These are phyloP conservation scores for Tilletia setariae DNA, from an alignment of 1,284 basidiomycete species.

Conservation along the genomic window DNA sequence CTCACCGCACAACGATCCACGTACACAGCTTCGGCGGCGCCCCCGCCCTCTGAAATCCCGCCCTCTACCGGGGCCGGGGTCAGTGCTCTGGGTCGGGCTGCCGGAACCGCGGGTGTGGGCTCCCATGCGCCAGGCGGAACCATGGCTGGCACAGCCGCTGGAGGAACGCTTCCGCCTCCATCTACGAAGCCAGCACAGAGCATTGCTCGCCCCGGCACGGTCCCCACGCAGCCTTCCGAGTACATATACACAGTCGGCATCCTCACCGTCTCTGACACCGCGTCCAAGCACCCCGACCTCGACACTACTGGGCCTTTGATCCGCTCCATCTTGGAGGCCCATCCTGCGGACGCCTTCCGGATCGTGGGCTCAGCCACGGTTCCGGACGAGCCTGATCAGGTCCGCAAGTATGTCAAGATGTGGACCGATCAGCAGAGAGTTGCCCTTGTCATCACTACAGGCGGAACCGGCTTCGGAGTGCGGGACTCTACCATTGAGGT, in stretches of 20 bases:
- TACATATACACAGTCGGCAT: slow-evolving; percentile 17
- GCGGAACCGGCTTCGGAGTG: slow-evolving; percentile 79
- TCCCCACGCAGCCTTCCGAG: slow-evolving; percentile 2
- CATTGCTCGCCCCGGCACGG: not conserved
- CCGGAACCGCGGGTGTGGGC: not conserved
- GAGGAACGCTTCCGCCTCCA: not conserved
- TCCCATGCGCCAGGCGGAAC: not conserved
- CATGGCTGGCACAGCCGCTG: not conserved
- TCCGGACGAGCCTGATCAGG: slow-evolving; percentile 26
- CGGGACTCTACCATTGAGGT: slow-evolving; percentile 79
- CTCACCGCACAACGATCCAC: not conserved
- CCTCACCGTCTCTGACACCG: slow-evolving; percentile 38
- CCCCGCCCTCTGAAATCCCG: not conserved
- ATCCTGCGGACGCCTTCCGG: slow-evolving; percentile 22
- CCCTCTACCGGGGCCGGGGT: not conserved
- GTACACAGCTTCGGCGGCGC: slow-evolving; percentile 13
- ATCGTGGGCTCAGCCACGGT: slow-evolving; percentile 20
- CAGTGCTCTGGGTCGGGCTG: not conserved
- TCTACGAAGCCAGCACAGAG: not conserved
- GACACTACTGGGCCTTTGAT: slow-evolving; percentile 40
- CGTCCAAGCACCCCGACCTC: slow-evolving; percentile 21
- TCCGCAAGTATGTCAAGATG: slow-evolving; percentile 16
- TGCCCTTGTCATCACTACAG: slow-evolving; percentile 64
- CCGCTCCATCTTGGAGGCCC: slow-evolving; percentile 15
- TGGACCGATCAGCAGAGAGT: slow-evolving; percentile 24